These are phyloP conservation scores for Bruguiera hainesii DNA, from an alignment of 441 rosid genomes.

Conservation along the genomic window DNA sequence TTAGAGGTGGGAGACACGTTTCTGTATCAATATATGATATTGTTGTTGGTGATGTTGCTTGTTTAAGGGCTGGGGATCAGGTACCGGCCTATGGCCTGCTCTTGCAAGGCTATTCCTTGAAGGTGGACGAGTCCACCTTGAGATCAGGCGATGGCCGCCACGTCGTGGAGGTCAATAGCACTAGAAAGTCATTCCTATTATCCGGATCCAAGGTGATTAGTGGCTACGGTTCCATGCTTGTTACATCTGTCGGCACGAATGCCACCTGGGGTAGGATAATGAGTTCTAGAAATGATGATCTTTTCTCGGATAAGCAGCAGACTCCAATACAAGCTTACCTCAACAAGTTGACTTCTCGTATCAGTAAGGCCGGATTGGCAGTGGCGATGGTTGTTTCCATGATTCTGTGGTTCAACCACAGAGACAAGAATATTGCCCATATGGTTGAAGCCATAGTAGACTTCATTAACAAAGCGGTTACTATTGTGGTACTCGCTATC, in stretches of 20 bases:
- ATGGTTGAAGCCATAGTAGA: constrained; percentile 20
- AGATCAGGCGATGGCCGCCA: constrained; percentile 41
- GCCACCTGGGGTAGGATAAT: background rate
- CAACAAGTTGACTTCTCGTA: constrained; percentile 28
- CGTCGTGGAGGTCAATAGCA: constrained; percentile 20
- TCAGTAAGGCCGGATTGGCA: constrained; percentile 24
- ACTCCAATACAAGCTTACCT: constrained; percentile 35
- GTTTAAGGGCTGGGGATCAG: constrained; percentile 42
- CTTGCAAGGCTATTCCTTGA: constrained; percentile 38
- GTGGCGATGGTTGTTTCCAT: constrained; percentile 27
- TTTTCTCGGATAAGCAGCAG: constrained; percentile 17
- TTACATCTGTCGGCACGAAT: background rate
- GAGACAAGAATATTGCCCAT: constrained; percentile 18
- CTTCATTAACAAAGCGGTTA: constrained; percentile 27
- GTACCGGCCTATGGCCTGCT: constrained; percentile 50
- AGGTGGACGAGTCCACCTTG: constrained; percentile 44
- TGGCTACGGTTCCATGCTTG: background rate
- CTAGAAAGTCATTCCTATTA: constrained; percentile 34
- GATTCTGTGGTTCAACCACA: constrained; percentile 7
- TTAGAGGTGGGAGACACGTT: constrained; percentile 30
- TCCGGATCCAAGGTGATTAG: constrained; percentile 24
- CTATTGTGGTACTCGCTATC: constrained; percentile 36
- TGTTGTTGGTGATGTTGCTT: constrained; percentile 44
- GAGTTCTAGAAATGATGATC: background rate
- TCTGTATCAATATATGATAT: constrained; percentile 32